phyloP scores from a whole-genome alignment of 140 eudicot species.

The Anethum foeniculum region DNA sequence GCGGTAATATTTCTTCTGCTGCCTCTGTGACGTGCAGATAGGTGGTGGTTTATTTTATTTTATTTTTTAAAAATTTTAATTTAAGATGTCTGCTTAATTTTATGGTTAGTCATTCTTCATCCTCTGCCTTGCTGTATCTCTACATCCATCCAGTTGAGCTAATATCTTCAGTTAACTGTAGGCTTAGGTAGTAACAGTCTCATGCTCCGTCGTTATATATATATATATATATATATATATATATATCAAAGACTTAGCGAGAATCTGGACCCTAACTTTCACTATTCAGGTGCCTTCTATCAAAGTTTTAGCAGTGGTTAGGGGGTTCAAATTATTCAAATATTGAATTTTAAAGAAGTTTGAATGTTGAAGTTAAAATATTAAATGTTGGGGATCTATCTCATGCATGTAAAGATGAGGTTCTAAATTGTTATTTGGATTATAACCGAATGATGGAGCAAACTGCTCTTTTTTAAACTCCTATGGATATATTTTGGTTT shows the following conservation, averaged over 20 bases:
- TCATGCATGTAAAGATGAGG: background rate
- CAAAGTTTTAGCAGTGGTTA: background rate
- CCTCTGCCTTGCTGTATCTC: background rate
- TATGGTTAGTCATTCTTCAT: background rate
- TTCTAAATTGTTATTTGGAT: background rate
- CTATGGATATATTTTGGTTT: background rate
- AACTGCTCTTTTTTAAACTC: background rate
- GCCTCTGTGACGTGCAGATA: background rate
- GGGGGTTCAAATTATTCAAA: background rate
- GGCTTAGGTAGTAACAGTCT: background rate
- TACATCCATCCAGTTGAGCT: background rate
- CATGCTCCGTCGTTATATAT: background rate
- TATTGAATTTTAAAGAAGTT: background rate
- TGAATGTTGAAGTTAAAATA: background rate
- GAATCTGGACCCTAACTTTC: background rate
- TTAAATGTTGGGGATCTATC: background rate
- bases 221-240: too few relatives aligned
- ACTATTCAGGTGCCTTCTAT: background rate
- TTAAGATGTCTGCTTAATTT: background rate
- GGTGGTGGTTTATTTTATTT: background rate
- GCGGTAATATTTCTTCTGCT: constrained; percentile 46
- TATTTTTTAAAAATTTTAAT: too few relatives aligned
- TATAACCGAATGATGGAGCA: background rate
- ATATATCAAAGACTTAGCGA: background rate
- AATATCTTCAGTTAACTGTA: background rate